Base-by-base conservation (phyloP, 306 rosid species). In the Cucurbita pepo region DNA sequence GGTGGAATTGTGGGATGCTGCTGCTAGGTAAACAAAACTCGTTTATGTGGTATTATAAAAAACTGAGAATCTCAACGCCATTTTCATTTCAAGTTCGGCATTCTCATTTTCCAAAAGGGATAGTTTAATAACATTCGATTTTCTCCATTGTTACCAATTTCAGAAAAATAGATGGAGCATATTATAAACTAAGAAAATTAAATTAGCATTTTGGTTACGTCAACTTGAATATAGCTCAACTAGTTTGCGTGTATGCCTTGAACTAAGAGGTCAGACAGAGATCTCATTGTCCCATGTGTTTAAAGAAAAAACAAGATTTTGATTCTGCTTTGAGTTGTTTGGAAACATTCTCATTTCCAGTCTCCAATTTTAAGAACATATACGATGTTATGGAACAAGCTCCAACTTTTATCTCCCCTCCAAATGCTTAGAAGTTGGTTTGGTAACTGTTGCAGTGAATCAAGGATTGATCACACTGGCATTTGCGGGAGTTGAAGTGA, bases 401-500 rank as follows among this genome's bases (percentile, higher is more conserved):
- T 2, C 34, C 34, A 30, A 30, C 34, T 30, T 30, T 30, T 30
- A 30, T 30, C 34, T 30, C 34, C 34, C 34, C 34, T 30, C 34
- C 34, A 30, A 30, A 30, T 30, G 34, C 34, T 30, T 30, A 30
- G 34, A 30, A 30, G 34, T 30, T 30, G 59, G 67, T 38, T 62
- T n/a, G 71, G 66, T 56, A 8, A 78, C 36, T 61, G 44, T 16
- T 60, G 71, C 84, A 83, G 92, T 73, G 77, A 88, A 88, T 73
- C 86, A 88, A 83, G 83, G 86, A 37, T 81, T 88, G 70, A 52
- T 80, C 19, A 78, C 89, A 36, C 52, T 85, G 73, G 92, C 92
- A 55, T 83, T 82, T 79, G 76, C 86, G 59, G 90, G 92, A 63
- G 88, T 85, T 16, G 92, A 85, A 73, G 90, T 88, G 57, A 85